Percentiles rank a stretch among this genome's conserved stretches.
Conservation (phyloP, 148 eudicot genomes). For the Hydrangea macrophylla region DNA sequence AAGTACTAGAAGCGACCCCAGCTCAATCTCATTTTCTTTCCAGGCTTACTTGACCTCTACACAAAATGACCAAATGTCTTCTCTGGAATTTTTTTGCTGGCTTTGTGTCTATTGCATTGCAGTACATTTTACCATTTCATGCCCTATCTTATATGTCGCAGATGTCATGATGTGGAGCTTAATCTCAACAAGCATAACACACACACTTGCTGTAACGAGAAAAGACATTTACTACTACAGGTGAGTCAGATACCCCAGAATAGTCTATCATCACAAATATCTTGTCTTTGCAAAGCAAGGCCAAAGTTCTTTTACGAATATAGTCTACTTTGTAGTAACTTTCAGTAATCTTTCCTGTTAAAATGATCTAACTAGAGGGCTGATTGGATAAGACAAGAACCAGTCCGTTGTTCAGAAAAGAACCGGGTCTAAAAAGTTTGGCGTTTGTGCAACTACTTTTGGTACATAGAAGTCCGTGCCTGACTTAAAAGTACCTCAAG, state of each 20-base stretch:
- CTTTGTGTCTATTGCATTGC: neutral
- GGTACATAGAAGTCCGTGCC: no score
- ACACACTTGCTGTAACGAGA: slow-evolving; percentile 52
- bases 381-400: no score
- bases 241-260: slow-evolving; percentile 18
- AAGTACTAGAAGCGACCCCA: no score
- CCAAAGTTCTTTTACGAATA: neutral
- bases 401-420: no score
- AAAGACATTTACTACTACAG: slow-evolving; percentile 57
- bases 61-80: neutral
- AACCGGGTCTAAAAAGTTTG: no score
- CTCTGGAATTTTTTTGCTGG: neutral
- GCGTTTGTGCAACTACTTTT: no score
- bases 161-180: slow-evolving; percentile 48
- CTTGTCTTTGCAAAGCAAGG: neutral
- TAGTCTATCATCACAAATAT: neutral
- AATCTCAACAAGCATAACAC: slow-evolving; percentile 22
- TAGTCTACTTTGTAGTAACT: neutral
- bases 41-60: neutral
- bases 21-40: no score
- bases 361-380: no score
- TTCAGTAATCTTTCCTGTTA: neutral
- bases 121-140: neutral
- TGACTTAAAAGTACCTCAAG: no score
- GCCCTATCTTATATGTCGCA: slow-evolving; percentile 23